Evolutionary conservation across 768 basidiomycete species (phyloP).

Genomic region (Termitomyces sp.): DNA sequence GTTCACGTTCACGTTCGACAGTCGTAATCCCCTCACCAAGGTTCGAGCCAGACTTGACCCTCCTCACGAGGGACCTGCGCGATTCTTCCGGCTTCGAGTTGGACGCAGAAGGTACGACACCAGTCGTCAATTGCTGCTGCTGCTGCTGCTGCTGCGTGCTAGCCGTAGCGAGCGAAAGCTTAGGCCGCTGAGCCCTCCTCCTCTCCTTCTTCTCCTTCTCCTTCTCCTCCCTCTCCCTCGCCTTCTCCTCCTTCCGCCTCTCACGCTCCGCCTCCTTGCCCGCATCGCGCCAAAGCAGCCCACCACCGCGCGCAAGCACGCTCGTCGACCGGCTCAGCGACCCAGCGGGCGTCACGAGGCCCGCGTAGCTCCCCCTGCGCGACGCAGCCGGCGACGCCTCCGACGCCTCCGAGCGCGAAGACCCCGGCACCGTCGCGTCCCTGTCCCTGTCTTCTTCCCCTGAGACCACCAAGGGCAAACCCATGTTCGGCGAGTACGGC

Average conservation of each 20-base stretch:
- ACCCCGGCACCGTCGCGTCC: too few relatives aligned
- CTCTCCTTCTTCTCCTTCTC: conserved; percentile 11
- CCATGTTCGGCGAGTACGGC: conserved; percentile 5
- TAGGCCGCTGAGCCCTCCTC: conserved; percentile 21
- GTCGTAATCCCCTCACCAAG: conserved; percentile 13
- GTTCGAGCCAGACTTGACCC: conserved; percentile 30
- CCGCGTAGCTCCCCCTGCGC: conserved; percentile 15
- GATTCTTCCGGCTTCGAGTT: neutral
- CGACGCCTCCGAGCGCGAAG: neutral
- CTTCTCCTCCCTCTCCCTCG: conserved; percentile 18
- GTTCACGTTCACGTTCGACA: neutral
- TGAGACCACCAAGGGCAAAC: neutral
- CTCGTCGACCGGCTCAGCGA: conserved; percentile 17
- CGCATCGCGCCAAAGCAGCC: conserved; percentile 12
- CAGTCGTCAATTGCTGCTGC: too few relatives aligned
- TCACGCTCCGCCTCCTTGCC: conserved; percentile 14
- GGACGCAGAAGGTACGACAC: too few relatives aligned
- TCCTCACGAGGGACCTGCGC: conserved; percentile 21
- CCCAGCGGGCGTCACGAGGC: conserved; percentile 10
- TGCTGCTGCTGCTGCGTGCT: conserved; percentile 7
- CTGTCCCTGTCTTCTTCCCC: too few relatives aligned
- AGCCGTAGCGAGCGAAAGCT: conserved; percentile 24
- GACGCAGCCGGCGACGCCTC: conserved; percentile 8
- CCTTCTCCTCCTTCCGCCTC: conserved; percentile 15
- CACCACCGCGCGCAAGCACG: conserved; percentile 13